Base-by-base conservation (phyloP, 1,284 basidiomycete species). In the Golubevia sp. region DNA sequence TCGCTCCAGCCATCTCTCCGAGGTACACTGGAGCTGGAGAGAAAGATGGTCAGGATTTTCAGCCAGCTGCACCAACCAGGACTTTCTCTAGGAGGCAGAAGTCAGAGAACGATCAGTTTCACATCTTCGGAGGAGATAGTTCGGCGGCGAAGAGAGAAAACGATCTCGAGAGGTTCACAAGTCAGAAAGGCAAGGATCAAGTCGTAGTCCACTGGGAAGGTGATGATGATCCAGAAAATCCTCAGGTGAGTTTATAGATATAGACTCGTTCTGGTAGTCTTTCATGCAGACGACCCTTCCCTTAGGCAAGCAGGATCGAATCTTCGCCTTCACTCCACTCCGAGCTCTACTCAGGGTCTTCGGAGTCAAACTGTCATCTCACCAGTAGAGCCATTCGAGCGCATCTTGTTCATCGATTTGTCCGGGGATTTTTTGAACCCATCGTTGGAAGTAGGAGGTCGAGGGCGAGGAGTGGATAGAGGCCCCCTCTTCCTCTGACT, bases 181-280 rank as follows among this genome's bases (percentile, higher is more conserved):
- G 68, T 13, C 73, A 76, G 53, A 62, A 62, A 0, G 74, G 72
- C 20, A 77, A 76, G 51, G 71, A 77, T n/a, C 53, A 58, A n/a
- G 63, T 82, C 59, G 62, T 81, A 25, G 79, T 82, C 7, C 67
- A 75, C 62, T 82, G 78, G 78, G 76, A 81, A 58, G 79, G 75
- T 24, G 69, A 76, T 44, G 62, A 75, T 30, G 79, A 82, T 49
- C 54, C 56, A 13, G 78, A 82, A 50, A 68, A 67, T 51, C 64
- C 64, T 6, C 34, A 48, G 24, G 55, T 44, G 55, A 44, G 55
- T 8, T 7, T 26, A 3, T 6, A n/a, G 3, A 26, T n/a, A 55
- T 5, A 26, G 18, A 24, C 6, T 20, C 6, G 54, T 26, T 38
- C n/a, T 15, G n/a, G n/a, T n/a, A n/a, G n/a, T n/a, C n/a, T n/a